Evolutionary conservation across 2,329 filamentous ascomycete genomes (phyloP).

Genomic region (Acrocalymma vagum): DNA sequence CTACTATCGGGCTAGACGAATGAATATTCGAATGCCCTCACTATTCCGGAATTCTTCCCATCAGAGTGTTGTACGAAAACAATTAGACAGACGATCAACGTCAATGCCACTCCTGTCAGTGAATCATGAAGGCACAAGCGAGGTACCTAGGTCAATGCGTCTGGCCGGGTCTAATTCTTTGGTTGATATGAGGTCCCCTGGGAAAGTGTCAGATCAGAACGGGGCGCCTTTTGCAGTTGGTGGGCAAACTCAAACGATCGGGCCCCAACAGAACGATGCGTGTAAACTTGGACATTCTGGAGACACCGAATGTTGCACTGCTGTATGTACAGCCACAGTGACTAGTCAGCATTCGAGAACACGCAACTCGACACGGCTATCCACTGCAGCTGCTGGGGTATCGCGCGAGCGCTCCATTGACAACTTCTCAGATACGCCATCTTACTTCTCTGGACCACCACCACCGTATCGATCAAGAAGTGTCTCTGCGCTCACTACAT

Average conservation of each 20-base stretch:
- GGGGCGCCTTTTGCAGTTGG: conserved; percentile 6
- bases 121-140: conserved; percentile 19
- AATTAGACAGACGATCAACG: conserved; percentile 28
- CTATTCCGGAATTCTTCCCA: conserved; percentile 29
- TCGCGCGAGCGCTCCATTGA: conserved; percentile 39
- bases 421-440: conserved; percentile 41
- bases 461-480: conserved; percentile 45
- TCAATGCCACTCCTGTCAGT: conserved; percentile 34
- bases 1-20: conserved; percentile 35
- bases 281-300: conserved; percentile 18
- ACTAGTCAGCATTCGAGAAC: conserved; percentile 16
- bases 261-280: conserved; percentile 14
- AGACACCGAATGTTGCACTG: conserved; percentile 21
- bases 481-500: conserved; percentile 38
- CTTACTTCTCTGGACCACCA: conserved; percentile 39
- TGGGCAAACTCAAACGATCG: conserved; percentile 4
- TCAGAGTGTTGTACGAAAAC: conserved; percentile 15
- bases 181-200: conserved; percentile 10
- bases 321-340: conserved; percentile 23
- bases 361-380: conserved; percentile 20
- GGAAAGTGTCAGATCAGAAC: conserved; percentile 8
- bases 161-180: conserved; percentile 19
- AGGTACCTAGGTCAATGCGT: conserved; percentile 10
- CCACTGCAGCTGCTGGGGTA: conserved; percentile 21
- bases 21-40: conserved; percentile 40